These are phyloP conservation scores for Penicillium palitans DNA, from an alignment of 2,329 filamentous ascomycete genomes.

Conservation along the genomic window DNA sequence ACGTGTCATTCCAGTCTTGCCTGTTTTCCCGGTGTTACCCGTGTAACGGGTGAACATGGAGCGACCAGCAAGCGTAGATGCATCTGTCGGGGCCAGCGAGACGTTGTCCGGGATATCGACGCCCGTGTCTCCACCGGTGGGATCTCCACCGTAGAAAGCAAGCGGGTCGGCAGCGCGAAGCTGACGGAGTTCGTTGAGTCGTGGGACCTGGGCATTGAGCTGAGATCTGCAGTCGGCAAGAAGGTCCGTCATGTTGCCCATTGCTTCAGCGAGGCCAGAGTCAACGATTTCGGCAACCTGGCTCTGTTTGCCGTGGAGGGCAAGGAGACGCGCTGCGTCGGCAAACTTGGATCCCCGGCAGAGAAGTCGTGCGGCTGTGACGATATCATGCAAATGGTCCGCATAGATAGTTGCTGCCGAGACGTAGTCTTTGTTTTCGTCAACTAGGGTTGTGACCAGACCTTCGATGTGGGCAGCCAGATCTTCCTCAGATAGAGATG, in stretches of 20 bases:
- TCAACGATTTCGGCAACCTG: constrained; percentile 73
- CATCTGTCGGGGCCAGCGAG: constrained; percentile 81
- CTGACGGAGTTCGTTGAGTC: constrained; percentile 75
- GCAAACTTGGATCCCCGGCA: constrained; percentile 87
- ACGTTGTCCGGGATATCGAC: constrained; percentile 86
- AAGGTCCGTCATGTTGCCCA: constrained; percentile 81
- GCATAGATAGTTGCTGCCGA: constrained; percentile 76
- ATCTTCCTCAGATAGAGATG: constrained; percentile 61
- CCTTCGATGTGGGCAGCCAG: constrained; percentile 68
- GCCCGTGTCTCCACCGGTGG: constrained; percentile 54
- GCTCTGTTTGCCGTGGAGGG: constrained; percentile 59
- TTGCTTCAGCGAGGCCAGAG: constrained; percentile 73
- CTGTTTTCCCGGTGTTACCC: constrained; percentile 73
- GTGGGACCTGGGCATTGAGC: constrained; percentile 78
- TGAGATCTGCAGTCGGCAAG: constrained; percentile 90
- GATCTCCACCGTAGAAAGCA: constrained; percentile 82
- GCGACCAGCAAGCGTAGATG: constrained; percentile 73
- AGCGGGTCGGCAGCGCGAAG: constrained; percentile 84
- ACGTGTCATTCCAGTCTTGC: constrained; percentile 50
- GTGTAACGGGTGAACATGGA: constrained; percentile 93
- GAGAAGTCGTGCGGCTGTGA: constrained; percentile 69
- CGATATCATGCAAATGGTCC: constrained; percentile 75
- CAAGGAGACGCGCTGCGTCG: constrained; percentile 79
- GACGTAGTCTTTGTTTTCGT: constrained; percentile 76
- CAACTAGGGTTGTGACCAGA: constrained; percentile 75